phyloP scores from a whole-genome alignment of 495 filamentous ascomycete genomes.

The Aspergillus ellipticus region DNA sequence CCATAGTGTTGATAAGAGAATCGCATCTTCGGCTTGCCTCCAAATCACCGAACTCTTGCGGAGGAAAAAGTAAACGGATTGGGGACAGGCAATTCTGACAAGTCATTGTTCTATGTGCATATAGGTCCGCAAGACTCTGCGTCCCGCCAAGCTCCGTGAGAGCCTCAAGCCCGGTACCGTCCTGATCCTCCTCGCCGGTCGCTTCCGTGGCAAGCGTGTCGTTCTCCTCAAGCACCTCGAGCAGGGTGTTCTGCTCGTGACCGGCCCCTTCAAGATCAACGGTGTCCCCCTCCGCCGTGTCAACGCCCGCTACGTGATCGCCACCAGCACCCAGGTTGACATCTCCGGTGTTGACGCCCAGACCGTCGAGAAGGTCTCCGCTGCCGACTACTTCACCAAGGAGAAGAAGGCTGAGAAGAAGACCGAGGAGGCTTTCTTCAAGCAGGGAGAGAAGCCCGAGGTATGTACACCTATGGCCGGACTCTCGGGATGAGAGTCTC shows the following conservation, averaged over 20 bases:
- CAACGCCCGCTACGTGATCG: slow-evolving; percentile 98
- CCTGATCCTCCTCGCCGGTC: slow-evolving; percentile 97
- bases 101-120: slow-evolving; percentile 18
- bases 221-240: slow-evolving; percentile 94
- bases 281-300: slow-evolving; percentile 97
- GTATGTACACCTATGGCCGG: slow-evolving; percentile 51
- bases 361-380: slow-evolving; percentile 78
- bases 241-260: slow-evolving; percentile 97
- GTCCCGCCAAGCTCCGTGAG: slow-evolving; percentile 75
- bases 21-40: slow-evolving; percentile 15
- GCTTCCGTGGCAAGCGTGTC: slow-evolving; percentile 99
- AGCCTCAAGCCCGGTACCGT: slow-evolving; percentile 89
- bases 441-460: slow-evolving; percentile 94
- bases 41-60: neutral
- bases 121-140: slow-evolving; percentile 92
- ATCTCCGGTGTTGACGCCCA: slow-evolving; percentile 75
- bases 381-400: slow-evolving; percentile 87
- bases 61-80: neutral
- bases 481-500: neutral
- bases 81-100: slow-evolving; percentile 30
- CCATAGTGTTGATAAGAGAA: slow-evolving; percentile 22
- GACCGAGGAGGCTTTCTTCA: slow-evolving; percentile 95
- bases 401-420: slow-evolving; percentile 91
- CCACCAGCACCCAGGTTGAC: slow-evolving; percentile 87
- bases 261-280: slow-evolving; percentile 99